A percentile compares a stretch with the other conserved stretches of the same genome.
phyloP scores from a whole-genome alignment of 768 basidiomycete species.

The Xerocomellus chrysenteron region DNA sequence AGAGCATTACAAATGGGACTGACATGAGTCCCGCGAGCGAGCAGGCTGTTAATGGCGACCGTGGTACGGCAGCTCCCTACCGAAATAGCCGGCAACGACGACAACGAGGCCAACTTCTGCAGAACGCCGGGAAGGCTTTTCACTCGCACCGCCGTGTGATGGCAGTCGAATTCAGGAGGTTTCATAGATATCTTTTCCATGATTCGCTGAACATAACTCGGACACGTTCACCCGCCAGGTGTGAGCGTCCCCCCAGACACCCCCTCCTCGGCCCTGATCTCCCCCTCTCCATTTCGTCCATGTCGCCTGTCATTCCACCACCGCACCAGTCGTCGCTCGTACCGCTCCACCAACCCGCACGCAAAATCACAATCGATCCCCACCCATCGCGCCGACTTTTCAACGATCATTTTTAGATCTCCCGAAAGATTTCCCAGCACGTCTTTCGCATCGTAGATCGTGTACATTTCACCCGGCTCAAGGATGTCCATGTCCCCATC shows the following conservation, averaged over 20 bases:
- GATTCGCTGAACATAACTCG: not conserved
- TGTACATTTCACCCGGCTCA: constrained; percentile 60
- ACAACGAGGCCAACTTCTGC: constrained; percentile 1
- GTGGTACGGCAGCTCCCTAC: constrained; percentile 16
- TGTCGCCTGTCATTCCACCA: constrained; percentile 42
- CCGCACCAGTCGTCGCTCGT: constrained; percentile 60
- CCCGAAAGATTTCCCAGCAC: constrained; percentile 54
- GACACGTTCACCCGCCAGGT: not conserved
- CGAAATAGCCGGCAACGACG: constrained; percentile 18
- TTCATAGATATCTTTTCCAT: constrained; percentile 1
- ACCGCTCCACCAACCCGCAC: constrained; percentile 54
- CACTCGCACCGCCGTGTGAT: constrained; percentile 15
- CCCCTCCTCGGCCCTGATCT: not conserved
- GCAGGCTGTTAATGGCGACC: not conserved
- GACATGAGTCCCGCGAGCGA: constrained; percentile 5
- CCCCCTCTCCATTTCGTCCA: constrained; percentile 4
- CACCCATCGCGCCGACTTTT: constrained; percentile 50
- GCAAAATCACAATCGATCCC: constrained; percentile 57
- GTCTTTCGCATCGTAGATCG: constrained; percentile 69
- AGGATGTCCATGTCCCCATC: constrained; percentile 13
- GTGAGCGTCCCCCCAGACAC: constrained; percentile 1
- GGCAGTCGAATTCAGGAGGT: not conserved
- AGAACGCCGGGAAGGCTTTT: not conserved
- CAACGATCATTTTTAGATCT: constrained; percentile 52
- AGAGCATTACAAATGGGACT: constrained; percentile 39